A percentile compares a stretch with the other conserved stretches of the same genome.
Conservation (phyloP, 2,329 filamentous ascomycete genomes). For the Venturia effusa region DNA sequence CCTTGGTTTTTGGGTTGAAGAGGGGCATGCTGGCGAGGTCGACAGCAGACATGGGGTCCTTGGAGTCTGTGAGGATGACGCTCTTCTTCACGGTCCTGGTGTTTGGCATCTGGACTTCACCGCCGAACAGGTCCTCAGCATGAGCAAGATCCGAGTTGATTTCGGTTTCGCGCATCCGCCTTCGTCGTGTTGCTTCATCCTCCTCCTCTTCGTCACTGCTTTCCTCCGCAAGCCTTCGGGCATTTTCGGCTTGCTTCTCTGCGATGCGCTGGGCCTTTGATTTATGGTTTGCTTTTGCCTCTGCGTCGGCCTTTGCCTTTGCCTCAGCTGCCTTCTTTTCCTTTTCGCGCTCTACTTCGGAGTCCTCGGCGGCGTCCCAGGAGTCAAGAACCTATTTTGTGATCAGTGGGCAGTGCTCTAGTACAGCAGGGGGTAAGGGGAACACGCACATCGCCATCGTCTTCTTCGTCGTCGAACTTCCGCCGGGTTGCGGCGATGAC, state of each 20-base stretch:
- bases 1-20: slow-evolving; percentile 82
- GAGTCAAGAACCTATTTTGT: slow-evolving; percentile 69
- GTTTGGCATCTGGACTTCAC: slow-evolving; percentile 56
- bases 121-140: slow-evolving; percentile 80
- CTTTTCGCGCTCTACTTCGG: slow-evolving; percentile 93
- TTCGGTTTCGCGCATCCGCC: slow-evolving; percentile 67
- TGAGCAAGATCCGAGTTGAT: slow-evolving; percentile 81
- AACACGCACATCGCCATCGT: slow-evolving; percentile 61
- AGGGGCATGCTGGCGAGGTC: slow-evolving; percentile 71
- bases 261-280: slow-evolving; percentile 76
- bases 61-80: slow-evolving; percentile 57
- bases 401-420: background rate
- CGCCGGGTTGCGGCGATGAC: slow-evolving; percentile 38
- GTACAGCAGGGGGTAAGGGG: slow-evolving; percentile 21
- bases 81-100: slow-evolving; percentile 57
- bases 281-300: slow-evolving; percentile 85
- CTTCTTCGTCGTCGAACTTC: slow-evolving; percentile 91
- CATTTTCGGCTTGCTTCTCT: slow-evolving; percentile 54
- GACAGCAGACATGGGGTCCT: slow-evolving; percentile 66
- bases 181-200: slow-evolving; percentile 60
- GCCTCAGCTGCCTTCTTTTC: slow-evolving; percentile 73
- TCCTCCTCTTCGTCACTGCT: slow-evolving; percentile 58
- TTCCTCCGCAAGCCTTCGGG: slow-evolving; percentile 45
- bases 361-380: slow-evolving; percentile 96
- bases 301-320: slow-evolving; percentile 81